phyloP scores from a whole-genome alignment of 768 basidiomycete genomes.

The Aureoboletus auriporus region DNA sequence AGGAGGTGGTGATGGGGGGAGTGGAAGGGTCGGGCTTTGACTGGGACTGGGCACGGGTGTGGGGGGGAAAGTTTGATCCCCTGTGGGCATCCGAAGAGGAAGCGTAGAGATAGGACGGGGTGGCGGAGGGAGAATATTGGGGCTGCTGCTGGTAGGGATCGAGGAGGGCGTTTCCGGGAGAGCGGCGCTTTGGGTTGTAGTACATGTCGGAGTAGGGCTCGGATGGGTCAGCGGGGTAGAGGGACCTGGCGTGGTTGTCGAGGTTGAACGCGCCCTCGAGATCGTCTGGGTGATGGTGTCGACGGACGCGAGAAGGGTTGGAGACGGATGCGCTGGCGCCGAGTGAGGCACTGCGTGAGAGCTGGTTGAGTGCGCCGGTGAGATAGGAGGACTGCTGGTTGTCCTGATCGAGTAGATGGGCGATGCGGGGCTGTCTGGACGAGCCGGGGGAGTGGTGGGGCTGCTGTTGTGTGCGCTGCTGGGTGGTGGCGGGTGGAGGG shows the following conservation, averaged over 20 bases:
- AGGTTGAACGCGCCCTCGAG: slow-evolving; percentile 51
- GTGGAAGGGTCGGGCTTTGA: slow-evolving; percentile 49
- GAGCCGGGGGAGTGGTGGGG: slow-evolving; percentile 44
- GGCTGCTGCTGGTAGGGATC: slow-evolving; percentile 72
- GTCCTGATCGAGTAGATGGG: slow-evolving; percentile 67
- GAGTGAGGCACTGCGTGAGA: slow-evolving; percentile 67
- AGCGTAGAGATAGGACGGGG: slow-evolving; percentile 44
- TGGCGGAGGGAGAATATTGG: slow-evolving; percentile 53
- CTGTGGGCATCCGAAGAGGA: slow-evolving; percentile 36
- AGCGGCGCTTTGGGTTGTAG: slow-evolving; percentile 63
- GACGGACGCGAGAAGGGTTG: slow-evolving; percentile 46
- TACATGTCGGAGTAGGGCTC: slow-evolving; percentile 61
- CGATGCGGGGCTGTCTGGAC: slow-evolving; percentile 57
- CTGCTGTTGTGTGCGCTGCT: slow-evolving; percentile 44
- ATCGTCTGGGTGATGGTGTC: slow-evolving; percentile 69
- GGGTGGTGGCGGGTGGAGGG: slow-evolving; percentile 43
- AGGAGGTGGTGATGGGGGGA: slow-evolving; percentile 47
- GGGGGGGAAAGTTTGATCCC: slow-evolving; percentile 47
- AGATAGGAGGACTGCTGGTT: slow-evolving; percentile 45
- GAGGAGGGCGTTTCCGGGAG: slow-evolving; percentile 60
- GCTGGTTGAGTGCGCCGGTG: slow-evolving; percentile 46
- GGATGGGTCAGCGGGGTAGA: slow-evolving; percentile 51
- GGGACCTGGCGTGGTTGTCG: slow-evolving; percentile 27
- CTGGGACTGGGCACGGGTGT: slow-evolving; percentile 56
- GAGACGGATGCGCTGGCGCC: slow-evolving; percentile 41